Base-by-base conservation (phyloP, 176 grass and related monocot species). In the Bonia amplexicaulis region DNA sequence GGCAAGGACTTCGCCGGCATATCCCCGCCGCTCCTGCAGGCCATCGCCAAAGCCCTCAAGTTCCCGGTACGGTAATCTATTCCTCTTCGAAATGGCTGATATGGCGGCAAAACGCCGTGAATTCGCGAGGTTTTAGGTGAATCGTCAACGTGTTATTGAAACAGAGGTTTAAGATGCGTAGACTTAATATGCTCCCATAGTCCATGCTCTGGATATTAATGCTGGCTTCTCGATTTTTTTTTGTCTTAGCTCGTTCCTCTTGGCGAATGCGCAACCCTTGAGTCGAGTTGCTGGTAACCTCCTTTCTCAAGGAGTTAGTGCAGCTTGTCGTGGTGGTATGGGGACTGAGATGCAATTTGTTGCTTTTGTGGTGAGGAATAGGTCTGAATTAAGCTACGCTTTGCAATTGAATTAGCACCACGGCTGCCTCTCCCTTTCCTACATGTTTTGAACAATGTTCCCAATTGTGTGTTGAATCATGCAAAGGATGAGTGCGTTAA, bases 11-110 rank as follows among this genome's bases (percentile, higher is more conserved):
- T 90, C 77, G 16, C 79, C 8, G 89, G 83, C 61, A 74, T 98
- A 44, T 98, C 96, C 31, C 87, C 59, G 44, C 89, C 96, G 71
- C 83, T 98, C 53, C 91, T 98, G 29, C 89, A 98, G 68, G 93
- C 96, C 87, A 89, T 98, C 75, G 96, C 96, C 46, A 98, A 95
- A 85, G 87, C 89, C 37, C 89, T 98, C 62, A 84, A 98, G 37
- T 98, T 98, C 77, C 96, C 96, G 48, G 96, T 98, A 90, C 19
- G 57, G 69, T 55, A 23, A 0, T 16, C 9, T 23, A 10, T 6
- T 15, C 57, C 9, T 31, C 63, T 55, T 42, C 55, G 12, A 42
- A 80, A 53, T n/a, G 10, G 31, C 17, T 55, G 25, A 17, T 3
- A 0, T 1, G 69, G 1, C 57, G 20, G 11, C 17, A 6, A 54